Percentiles rank a stretch among this genome's conserved stretches.
Conservation (phyloP, 306 rosid species). For the Pyrus bretschneideri region DNA sequence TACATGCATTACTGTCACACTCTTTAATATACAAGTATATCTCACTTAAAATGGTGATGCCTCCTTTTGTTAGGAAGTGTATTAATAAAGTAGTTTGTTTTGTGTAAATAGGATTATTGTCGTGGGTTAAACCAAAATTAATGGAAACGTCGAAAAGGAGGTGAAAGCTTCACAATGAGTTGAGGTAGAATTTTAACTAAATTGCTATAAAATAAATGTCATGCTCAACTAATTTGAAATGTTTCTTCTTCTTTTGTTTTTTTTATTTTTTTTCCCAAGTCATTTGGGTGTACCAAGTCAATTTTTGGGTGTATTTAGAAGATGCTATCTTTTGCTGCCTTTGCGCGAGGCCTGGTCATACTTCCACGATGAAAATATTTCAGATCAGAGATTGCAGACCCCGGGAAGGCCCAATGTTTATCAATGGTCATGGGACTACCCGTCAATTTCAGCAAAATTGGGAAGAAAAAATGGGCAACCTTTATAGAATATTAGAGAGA, state of each 20-base stretch:
- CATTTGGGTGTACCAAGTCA: neutral
- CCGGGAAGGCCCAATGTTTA: neutral
- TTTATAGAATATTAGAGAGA: too few species aligned
- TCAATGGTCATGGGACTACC: neutral
- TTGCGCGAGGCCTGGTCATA: neutral
- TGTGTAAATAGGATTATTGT: neutral
- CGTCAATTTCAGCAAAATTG: neutral
- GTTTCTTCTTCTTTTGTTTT: too few species aligned
- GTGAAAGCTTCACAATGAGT: neutral
- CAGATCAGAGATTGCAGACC: neutral
- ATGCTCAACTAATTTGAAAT: neutral
- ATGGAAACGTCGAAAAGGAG: neutral
- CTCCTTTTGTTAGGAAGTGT: neutral
- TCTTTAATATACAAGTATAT: too few species aligned
- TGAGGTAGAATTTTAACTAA: neutral
- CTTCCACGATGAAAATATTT: too few species aligned
- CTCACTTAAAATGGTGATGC: neutral
- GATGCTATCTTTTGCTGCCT: neutral
- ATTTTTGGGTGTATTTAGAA: neutral
- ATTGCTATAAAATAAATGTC: neutral
- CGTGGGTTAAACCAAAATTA: neutral
- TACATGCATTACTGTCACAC: too few species aligned
- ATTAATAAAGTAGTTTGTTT: neutral
- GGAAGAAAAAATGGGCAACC: too few species aligned
- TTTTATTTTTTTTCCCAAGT: neutral